phyloP scores from a whole-genome alignment of 345 rosid species.

The Eucalyptus decipiens region DNA sequence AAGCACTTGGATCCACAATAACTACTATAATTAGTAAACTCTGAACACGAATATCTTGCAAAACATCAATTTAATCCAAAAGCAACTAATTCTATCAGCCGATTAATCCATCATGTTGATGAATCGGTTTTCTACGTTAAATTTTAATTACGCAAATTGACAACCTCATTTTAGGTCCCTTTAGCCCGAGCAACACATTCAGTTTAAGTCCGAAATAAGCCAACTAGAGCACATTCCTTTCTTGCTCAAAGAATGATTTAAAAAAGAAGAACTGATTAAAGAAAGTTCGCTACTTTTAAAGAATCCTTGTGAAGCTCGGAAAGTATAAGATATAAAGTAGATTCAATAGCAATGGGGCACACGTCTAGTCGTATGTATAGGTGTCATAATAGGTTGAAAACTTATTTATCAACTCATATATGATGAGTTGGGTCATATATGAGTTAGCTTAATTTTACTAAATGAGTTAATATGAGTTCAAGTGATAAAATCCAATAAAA shows the following conservation, averaged over 20 bases:
- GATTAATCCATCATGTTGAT: not conserved
- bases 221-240: not conserved
- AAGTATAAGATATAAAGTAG: not conserved
- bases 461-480: too few relatives aligned
- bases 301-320: not conserved
- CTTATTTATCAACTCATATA: too few relatives aligned
- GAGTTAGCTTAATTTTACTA: too few relatives aligned
- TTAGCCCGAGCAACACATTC: not conserved
- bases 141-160: not conserved
- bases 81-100: not conserved
- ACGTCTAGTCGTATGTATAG: not conserved
- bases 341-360: not conserved
- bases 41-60: not conserved
- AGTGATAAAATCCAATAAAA: too few relatives aligned
- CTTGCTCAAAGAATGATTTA: not conserved
- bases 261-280: not conserved
- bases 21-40: not conserved
- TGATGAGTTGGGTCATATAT: too few relatives aligned
- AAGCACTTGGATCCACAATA: not conserved
- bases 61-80: not conserved
- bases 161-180: not conserved
- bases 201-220: not conserved
- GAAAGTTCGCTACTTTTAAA: not conserved
- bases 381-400: not conserved
- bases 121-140: not conserved